Evolutionary conservation across 2,329 filamentous ascomycete species (phyloP).

Genomic region (Cladophialophora carrionii): DNA sequence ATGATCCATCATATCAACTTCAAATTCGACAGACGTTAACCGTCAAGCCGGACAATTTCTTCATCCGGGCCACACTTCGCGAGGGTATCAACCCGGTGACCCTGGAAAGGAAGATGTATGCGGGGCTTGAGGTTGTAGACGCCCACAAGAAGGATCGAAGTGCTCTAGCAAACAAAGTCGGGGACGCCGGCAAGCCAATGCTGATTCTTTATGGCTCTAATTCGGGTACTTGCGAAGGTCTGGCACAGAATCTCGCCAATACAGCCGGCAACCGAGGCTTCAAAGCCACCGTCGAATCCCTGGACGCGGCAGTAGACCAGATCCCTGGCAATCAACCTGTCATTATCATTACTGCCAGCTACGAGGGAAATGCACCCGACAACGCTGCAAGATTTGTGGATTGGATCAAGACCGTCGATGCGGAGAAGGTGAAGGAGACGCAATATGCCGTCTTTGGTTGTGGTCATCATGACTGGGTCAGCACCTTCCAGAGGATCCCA

Average conservation of each 20-base stretch:
- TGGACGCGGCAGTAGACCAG: constrained; percentile 65
- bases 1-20: constrained; percentile 57
- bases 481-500: constrained; percentile 70
- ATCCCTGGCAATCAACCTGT: constrained; percentile 65
- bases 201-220: constrained; percentile 75
- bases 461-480: constrained; percentile 59
- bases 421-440: constrained; percentile 58
- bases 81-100: constrained; percentile 52
- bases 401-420: constrained; percentile 64
- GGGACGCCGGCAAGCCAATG: constrained; percentile 51
- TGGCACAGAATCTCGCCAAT: constrained; percentile 65
- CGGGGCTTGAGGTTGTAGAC: constrained; percentile 25
- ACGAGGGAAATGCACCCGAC: constrained; percentile 74
- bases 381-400: constrained; percentile 70
- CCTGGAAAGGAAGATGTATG: constrained; percentile 46
- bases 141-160: constrained; percentile 18
- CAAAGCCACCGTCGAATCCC: constrained; percentile 56
- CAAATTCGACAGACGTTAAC: constrained; percentile 48
- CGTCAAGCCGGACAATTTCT: constrained; percentile 59
- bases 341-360: constrained; percentile 70
- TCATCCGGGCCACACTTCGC: constrained; percentile 62
- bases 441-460: constrained; percentile 72
- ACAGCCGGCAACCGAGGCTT: constrained; percentile 65
- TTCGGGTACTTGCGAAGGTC: constrained; percentile 72
- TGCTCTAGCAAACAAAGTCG: constrained; percentile 20